Evolutionary conservation across 345 rosid species (phyloP).

Genomic region (Boechera retrofracta): DNA sequence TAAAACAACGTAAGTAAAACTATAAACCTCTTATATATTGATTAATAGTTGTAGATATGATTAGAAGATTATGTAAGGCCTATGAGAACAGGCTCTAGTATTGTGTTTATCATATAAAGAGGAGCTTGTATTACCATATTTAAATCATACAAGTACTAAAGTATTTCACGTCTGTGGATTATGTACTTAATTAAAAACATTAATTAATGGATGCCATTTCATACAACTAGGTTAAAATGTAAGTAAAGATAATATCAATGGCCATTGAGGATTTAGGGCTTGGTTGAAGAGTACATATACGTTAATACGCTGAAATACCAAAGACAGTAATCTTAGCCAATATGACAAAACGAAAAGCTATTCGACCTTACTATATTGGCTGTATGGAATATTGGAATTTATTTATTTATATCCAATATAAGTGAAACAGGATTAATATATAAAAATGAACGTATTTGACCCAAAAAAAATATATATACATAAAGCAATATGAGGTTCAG

Average conservation of each 20-base stretch:
- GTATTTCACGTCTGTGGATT: neutral
- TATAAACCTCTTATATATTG: neutral
- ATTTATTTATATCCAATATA: neutral
- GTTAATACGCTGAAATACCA: constrained; percentile 9
- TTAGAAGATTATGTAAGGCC: neutral
- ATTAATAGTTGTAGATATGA: neutral
- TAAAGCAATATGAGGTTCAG: constrained; percentile 41
- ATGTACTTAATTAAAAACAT: constrained; percentile 4
- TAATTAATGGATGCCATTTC: neutral
- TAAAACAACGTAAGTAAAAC: neutral
- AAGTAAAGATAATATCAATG: neutral
- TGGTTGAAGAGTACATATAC: neutral
- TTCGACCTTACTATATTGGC: constrained; percentile 15
- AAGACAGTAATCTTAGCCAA: constrained; percentile 24
- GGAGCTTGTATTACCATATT: neutral
- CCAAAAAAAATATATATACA: neutral
- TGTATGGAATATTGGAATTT: neutral
- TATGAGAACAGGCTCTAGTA: neutral
- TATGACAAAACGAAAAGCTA: constrained; percentile 37
- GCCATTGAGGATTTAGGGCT: constrained; percentile 28
- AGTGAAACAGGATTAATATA: constrained; percentile 8
- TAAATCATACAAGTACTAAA: constrained; percentile 17
- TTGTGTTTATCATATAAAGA: neutral
- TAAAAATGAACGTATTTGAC: constrained; percentile 12
- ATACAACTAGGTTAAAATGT: constrained; percentile 2